Base-by-base conservation (phyloP, 1,284 basidiomycete species). In the Sporisorium sorghi region DNA sequence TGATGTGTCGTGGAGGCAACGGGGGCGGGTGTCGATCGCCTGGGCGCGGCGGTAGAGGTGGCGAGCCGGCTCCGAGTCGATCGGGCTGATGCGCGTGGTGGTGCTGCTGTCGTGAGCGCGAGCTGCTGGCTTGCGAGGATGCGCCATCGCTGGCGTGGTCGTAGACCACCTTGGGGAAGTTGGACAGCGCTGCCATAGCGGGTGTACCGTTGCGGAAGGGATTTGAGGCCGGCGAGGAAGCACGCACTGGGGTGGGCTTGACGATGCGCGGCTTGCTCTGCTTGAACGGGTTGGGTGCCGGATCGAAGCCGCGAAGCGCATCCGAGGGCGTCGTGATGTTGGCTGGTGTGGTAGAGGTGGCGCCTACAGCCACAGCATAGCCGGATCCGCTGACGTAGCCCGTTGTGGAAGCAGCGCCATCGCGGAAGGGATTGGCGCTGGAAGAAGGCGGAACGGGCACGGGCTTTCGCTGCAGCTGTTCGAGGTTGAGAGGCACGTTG, bases 241-340 rank as follows among this genome's bases (percentile, higher is more conserved):
- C 72, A n/a, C 75, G 75, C 15, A 82, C 77, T 8, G 80, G 80
- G 1, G 79, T 81, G 1, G 80, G 80, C 50, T 71, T 71, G 55
- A 82, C 79, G 24, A 81, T 62, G n/a, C 80, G 69, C 1, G 80
- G 80, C 53, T 80, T 79, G 61, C 58, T 73, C 68, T 80, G 77
- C 62, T 80, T 82, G 71, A 82, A 80, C 23, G 79, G 77, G 19
- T 81, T 79, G 7, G 77, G 76, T 14, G 77, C 77, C 3, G 80
- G 80, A 32, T 82, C 78, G 53, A 82, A 82, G 39, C 80, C 80
- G 14, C 70, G 65, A 24, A 82, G 60, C 17, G 69, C 67, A 30
- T 46, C 58, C 0, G 62, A 56, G 5, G 72, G 53, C 12, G 65
- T 62, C 33, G 73, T 50, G 56, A 76, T 67, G 53, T 66, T 58